These are phyloP conservation scores for Coemansia sp. DNA, from an alignment of 192 early-diverging fungal species.

Conservation along the genomic window DNA sequence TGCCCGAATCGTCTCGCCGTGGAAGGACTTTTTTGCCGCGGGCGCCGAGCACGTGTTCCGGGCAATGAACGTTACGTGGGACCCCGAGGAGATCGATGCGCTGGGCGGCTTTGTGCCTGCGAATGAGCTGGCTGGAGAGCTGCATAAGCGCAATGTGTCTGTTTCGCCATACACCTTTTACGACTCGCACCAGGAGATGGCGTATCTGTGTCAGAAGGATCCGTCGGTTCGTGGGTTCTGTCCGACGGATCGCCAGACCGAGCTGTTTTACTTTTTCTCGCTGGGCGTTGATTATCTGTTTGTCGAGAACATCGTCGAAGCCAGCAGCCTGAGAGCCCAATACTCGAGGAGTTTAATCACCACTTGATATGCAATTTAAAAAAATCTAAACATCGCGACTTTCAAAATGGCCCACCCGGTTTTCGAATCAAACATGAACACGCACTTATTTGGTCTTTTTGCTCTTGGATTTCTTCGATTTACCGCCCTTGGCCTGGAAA, in stretches of 20 bases:
- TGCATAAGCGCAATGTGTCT: constrained; percentile 30
- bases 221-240: constrained; percentile 7
- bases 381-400: too few species aligned
- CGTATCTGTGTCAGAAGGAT: constrained; percentile 31
- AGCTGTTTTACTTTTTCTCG: constrained; percentile 42
- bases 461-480: not conserved
- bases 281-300: constrained; percentile 48
- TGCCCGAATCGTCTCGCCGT: constrained; percentile 39
- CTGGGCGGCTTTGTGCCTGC: constrained; percentile 46
- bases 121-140: constrained; percentile 13
- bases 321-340: not conserved
- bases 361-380: too few species aligned
- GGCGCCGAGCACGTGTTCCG: constrained; percentile 30
- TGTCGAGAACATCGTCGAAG: constrained; percentile 50
- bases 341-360: too few species aligned
- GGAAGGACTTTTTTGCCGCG: constrained; percentile 50
- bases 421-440: too few species aligned
- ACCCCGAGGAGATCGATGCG: constrained; percentile 19
- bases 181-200: constrained; percentile 43
- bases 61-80: constrained; percentile 31
- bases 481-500: constrained; percentile 24
- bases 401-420: too few species aligned
- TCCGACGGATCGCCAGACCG: constrained; percentile 16
- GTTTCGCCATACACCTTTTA: constrained; percentile 51
- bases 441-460: not conserved